phyloP scores from a whole-genome alignment of 176 grass and related monocot species.

The Ananas comosus region DNA sequence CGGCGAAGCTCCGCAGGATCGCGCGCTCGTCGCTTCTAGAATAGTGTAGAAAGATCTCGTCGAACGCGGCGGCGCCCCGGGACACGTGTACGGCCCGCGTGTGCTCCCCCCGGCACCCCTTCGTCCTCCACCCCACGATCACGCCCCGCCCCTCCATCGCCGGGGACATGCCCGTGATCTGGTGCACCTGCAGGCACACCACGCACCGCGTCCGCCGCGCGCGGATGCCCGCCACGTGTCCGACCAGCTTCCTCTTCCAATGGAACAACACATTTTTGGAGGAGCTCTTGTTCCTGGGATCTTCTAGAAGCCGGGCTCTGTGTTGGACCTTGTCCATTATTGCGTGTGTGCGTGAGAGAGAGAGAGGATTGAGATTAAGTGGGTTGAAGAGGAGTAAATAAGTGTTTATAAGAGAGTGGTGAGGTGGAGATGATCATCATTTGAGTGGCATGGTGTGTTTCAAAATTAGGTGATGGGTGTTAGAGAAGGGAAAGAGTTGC shows the following conservation, averaged over 20 bases:
- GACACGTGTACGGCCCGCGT: conserved; percentile 40
- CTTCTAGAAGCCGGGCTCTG: conserved; percentile 41
- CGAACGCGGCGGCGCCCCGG: conserved; percentile 38
- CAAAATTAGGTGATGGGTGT: neutral
- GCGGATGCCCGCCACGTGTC: conserved; percentile 38
- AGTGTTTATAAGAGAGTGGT: conserved; percentile 7
- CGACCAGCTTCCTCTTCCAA: conserved; percentile 50
- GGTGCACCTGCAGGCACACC: conserved; percentile 81
- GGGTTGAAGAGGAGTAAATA: conserved; percentile 5
- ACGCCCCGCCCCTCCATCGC: conserved; percentile 36
- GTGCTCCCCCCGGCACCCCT: conserved; percentile 63
- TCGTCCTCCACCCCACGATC: conserved; percentile 72
- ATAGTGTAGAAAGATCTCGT: conserved; percentile 80
- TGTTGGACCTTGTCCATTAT: conserved; percentile 49
- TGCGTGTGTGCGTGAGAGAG: conserved; percentile 1
- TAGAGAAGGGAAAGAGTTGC: neutral
- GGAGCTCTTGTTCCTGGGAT: conserved; percentile 34
- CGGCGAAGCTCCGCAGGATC: conserved; percentile 41
- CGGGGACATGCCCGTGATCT: conserved; percentile 41
- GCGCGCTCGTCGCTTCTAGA: conserved; percentile 33
- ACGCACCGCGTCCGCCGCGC: conserved; percentile 44
- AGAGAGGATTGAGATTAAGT: conserved; percentile 5
- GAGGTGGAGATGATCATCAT: neutral
- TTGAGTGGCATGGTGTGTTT: neutral
- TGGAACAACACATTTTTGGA: conserved; percentile 35